Conservation (phyloP, 371 early-diverging fungal species). For the Lichtheimia ramosa region DNA sequence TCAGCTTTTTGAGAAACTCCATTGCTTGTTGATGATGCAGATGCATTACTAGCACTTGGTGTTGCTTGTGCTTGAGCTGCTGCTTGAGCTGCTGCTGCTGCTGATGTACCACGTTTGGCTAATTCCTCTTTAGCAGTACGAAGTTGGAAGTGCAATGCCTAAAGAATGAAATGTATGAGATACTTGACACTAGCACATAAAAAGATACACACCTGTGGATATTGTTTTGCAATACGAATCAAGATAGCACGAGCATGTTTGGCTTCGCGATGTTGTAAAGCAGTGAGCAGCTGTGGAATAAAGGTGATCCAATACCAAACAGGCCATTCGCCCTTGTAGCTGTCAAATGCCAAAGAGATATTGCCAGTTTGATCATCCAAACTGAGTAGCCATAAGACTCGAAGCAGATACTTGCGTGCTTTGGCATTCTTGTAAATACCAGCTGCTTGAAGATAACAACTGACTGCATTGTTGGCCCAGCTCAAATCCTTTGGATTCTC, state of each 20-base stretch:
- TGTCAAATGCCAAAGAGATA: slow-evolving; percentile 81
- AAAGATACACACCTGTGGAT: slow-evolving; percentile 78
- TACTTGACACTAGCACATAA: neutral
- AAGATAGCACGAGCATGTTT: slow-evolving; percentile 81
- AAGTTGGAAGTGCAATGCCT: slow-evolving; percentile 92
- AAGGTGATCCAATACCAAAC: slow-evolving; percentile 98
- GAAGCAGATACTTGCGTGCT: slow-evolving; percentile 88
- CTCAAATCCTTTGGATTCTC: slow-evolving; percentile 79
- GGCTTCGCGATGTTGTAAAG: slow-evolving; percentile 79
- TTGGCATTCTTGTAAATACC: slow-evolving; percentile 84
- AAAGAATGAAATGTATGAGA: neutral
- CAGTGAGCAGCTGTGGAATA: slow-evolving; percentile 91
- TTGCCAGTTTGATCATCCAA: slow-evolving; percentile 84
- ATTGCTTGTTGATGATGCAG: too few relatives aligned
- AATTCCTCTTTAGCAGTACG: slow-evolving; percentile 93
- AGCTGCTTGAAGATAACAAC: slow-evolving; percentile 96
- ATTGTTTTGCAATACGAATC: slow-evolving; percentile 90
- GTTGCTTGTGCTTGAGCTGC: neutral
- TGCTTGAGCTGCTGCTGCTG: slow-evolving; percentile 5
- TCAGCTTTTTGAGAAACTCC: too few relatives aligned
- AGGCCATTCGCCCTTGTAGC: slow-evolving; percentile 88
- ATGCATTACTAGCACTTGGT: neutral
- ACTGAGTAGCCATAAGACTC: slow-evolving; percentile 92
- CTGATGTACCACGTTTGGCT: slow-evolving; percentile 51
- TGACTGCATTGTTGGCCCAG: slow-evolving; percentile 91